Evolutionary conservation across 306 rosid species (phyloP).

Genomic region (Citrullus mucosospermus): DNA sequence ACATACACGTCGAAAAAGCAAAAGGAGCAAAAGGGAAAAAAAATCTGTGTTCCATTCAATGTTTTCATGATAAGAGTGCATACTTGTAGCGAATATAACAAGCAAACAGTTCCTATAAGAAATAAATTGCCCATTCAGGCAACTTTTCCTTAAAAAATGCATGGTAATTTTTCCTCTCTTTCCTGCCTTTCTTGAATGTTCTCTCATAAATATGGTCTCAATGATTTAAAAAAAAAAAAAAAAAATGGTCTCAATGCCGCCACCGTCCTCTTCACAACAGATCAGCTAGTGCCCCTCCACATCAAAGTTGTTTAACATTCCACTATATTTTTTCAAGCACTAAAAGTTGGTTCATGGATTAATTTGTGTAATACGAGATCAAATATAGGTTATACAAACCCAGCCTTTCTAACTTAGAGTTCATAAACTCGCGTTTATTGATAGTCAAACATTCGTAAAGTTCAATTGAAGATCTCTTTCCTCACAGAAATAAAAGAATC

Average conservation of each 20-base stretch:
- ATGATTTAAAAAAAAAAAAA: no score
- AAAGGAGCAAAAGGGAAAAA: not conserved
- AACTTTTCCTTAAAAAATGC: not conserved
- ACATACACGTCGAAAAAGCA: not conserved
- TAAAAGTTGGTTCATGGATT: not conserved
- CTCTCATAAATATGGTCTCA: not conserved
- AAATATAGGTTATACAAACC: not conserved
- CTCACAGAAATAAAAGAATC: not conserved
- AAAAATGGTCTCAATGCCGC: not conserved
- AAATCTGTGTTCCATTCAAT: not conserved
- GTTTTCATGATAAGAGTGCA: not conserved
- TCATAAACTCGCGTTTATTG: not conserved
- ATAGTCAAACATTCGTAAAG: not conserved
- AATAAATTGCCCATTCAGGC: not conserved
- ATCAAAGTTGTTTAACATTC: not conserved
- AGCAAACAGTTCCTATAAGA: not conserved
- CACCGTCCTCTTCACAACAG: not conserved
- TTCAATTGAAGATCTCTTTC: not conserved
- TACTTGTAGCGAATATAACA: not conserved
- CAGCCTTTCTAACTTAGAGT: not conserved
- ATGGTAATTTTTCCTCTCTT: not conserved
- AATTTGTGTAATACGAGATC: not conserved
- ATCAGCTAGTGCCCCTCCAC: not conserved
- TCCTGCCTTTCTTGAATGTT: slow-evolving; percentile 1
- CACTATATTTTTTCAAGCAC: not conserved